Conservation (phyloP, 768 basidiomycete genomes). For the Pleurotus pulmonarius region DNA sequence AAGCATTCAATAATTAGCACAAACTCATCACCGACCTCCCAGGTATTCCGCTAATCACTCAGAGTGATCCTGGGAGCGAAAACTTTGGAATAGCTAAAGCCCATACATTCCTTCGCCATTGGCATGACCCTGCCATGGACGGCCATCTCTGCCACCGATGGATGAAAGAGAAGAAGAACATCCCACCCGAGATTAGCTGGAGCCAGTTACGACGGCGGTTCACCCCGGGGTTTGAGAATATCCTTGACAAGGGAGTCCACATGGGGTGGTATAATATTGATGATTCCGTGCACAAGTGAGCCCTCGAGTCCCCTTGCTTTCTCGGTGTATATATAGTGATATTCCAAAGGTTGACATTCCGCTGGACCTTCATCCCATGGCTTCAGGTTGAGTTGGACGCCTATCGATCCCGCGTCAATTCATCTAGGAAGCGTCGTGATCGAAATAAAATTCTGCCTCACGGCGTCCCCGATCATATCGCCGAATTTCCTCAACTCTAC, state of each 20-base stretch:
- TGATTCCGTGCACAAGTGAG: background rate
- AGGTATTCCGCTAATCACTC: slow-evolving; percentile 35
- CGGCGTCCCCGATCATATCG: too few species aligned
- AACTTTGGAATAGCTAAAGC: slow-evolving; percentile 36
- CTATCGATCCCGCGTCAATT: too few species aligned
- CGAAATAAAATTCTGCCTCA: too few species aligned
- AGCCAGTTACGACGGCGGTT: slow-evolving; percentile 27
- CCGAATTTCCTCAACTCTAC: too few species aligned
- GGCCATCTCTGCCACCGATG: slow-evolving; percentile 39
- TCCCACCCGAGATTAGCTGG: slow-evolving; percentile 42
- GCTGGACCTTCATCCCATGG: too few species aligned
- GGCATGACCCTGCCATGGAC: slow-evolving; percentile 30
- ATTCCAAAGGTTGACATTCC: too few species aligned
- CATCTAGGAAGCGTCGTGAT: too few species aligned
- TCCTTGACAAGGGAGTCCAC: slow-evolving; percentile 26
- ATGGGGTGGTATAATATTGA: slow-evolving; percentile 24
- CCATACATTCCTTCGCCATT: slow-evolving; percentile 34
- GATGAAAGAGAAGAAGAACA: slow-evolving; percentile 30
- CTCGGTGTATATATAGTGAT: too few species aligned
- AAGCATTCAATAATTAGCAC: too few species aligned
- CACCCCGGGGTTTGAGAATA: slow-evolving; percentile 32
- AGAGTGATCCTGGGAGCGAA: slow-evolving; percentile 28
- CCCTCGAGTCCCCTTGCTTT: too few species aligned
- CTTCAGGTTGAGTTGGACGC: too few species aligned
- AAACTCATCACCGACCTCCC: too few species aligned